Conservation (phyloP, 2,329 filamentous ascomycete species). For the Annulohypoxylon truncatum region DNA sequence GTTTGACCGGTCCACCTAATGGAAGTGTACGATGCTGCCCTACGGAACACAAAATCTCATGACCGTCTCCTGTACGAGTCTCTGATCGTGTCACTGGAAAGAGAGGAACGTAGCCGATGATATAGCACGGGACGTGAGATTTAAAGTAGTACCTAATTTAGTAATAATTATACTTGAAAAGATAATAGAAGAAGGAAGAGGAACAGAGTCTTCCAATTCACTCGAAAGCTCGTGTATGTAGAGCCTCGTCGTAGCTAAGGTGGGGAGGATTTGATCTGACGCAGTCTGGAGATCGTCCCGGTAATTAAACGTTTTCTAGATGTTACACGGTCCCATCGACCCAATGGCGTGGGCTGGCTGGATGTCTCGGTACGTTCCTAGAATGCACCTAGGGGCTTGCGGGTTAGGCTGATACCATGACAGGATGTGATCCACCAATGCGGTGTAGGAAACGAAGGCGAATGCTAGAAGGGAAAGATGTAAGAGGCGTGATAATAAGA, state of each 20-base stretch:
- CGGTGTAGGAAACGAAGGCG: slow-evolving; percentile 14
- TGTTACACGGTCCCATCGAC: slow-evolving; percentile 29
- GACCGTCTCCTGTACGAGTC: background rate
- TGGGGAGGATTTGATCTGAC: slow-evolving; percentile 30
- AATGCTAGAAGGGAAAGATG: slow-evolving; percentile 23
- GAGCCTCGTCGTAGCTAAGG: slow-evolving; percentile 25
- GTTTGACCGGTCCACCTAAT: background rate
- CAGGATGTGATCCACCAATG: slow-evolving; percentile 32
- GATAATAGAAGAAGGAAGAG: background rate
- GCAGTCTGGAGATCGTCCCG: slow-evolving; percentile 25
- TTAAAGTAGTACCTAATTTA: background rate
- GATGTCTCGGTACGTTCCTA: slow-evolving; percentile 28
- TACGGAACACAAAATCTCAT: background rate
- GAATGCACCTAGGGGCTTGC: slow-evolving; percentile 13
- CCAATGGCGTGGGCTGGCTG: slow-evolving; percentile 28
- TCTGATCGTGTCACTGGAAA: background rate
- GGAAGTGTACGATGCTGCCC: slow-evolving; percentile 2
- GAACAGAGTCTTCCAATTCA: background rate
- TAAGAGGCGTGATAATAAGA: slow-evolving; percentile 35
- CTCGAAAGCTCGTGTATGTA: slow-evolving; percentile 5
- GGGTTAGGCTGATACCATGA: slow-evolving; percentile 15
- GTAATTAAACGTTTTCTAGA: slow-evolving; percentile 32
- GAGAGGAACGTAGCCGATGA: background rate
- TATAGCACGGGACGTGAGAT: background rate
- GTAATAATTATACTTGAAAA: background rate